Base-by-base conservation (phyloP, 176 grass and related monocot genomes). In the Cenchrus fungigraminus region DNA sequence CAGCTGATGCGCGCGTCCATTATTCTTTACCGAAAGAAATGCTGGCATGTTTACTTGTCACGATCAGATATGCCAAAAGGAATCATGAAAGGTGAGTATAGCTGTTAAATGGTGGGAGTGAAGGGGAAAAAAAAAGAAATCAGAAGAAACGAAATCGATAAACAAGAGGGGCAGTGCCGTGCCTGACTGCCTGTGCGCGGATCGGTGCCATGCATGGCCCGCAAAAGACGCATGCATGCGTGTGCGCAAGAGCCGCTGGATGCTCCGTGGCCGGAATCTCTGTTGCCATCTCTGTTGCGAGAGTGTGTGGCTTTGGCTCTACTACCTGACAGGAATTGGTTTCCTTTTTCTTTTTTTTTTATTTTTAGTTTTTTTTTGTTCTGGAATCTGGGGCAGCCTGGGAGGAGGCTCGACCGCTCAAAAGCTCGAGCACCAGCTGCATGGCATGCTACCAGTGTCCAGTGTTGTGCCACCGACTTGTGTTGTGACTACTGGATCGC, bases 161-260 rank as follows among this genome's bases (percentile, higher is more conserved):
- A 72, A 72, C 69, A 45, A 72, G 70, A 72, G 70, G 31, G 70
- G 15, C 70, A 49, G 69, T 49, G 44, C 20, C 10, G 68, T 49
- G 12, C 8, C 8, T n/a, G n/a, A n/a, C n/a, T n/a, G n/a, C 16
- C 44, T 65, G 77, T 63, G 77, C 77, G 77, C 51, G 61, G 43
- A 80, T 80, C 29, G 31, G 29, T 22, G 70, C 70, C 31, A 54
- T 73, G 81, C 68, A 72, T 88, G 81, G 57, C 46, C 78, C 72
- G 46, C 34, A 62, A 40, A 77, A 71, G 55, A 47, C 43, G 79
- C 37, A 46, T 89, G 87, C 82, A 60, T 61, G 80, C 74, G 87
- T 73, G 76, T 73, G 60, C 51, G 42, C 42, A 6, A 58, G 14
- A 42, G 51, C 60, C 15, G 12, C 2, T 0, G 68, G 87, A 75